phyloP scores from a whole-genome alignment of 441 rosid species.

The Arabidopsis lyrata region DNA sequence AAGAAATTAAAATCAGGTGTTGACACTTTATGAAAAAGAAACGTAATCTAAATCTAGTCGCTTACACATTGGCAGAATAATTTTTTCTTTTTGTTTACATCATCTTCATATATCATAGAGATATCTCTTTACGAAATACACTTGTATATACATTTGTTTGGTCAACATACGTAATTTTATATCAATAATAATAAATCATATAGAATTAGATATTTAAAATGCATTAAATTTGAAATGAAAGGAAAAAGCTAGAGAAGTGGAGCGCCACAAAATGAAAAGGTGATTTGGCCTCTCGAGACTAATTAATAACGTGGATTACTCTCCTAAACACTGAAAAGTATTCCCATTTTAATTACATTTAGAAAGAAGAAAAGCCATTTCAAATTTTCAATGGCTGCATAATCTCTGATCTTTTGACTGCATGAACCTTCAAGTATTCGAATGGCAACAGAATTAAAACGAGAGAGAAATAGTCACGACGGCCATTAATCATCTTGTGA shows the following conservation, averaged over 20 bases:
- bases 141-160: neutral
- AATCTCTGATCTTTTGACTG: conserved; percentile 27
- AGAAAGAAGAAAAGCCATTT: neutral
- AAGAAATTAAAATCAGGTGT: neutral
- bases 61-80: neutral
- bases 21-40: neutral
- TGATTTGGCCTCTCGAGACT: conserved; percentile 22
- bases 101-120: neutral
- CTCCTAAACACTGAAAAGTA: conserved; percentile 24
- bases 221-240: neutral
- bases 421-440: conserved; percentile 22
- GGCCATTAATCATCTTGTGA: conserved; percentile 32
- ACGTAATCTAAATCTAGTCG: neutral
- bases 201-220: neutral
- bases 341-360: conserved; percentile 11
- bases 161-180: neutral
- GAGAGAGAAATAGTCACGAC: conserved; percentile 18
- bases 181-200: neutral
- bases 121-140: neutral
- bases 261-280: conserved; percentile 36
- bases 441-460: conserved; percentile 19
- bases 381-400: conserved; percentile 2
- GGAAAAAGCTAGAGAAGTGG: conserved; percentile 34
- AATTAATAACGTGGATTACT: conserved; percentile 13
- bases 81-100: neutral